Evolutionary conservation across 2,329 filamentous ascomycete genomes (phyloP).

Genomic region (Sporothrix mexicana): DNA sequence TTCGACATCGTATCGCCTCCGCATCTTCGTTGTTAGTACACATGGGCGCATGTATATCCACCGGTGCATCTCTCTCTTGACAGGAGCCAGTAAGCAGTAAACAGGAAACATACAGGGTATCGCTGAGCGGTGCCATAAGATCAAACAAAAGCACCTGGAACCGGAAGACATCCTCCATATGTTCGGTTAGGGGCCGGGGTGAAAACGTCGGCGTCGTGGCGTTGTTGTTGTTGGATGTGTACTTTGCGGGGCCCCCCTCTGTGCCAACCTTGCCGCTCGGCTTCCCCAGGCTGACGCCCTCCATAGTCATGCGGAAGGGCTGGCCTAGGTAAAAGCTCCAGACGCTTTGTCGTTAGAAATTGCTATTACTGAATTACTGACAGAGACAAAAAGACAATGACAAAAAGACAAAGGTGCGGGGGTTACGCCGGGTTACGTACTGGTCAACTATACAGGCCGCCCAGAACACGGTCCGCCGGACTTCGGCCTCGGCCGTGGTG

Average conservation of each 20-base stretch:
- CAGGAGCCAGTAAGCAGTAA: no score
- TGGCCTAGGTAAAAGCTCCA: slow-evolving; percentile 30
- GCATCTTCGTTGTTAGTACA: neutral
- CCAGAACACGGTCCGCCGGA: slow-evolving; percentile 51
- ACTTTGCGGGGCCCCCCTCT: neutral
- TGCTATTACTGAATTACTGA: no score
- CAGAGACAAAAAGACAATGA: neutral
- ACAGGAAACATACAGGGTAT: neutral
- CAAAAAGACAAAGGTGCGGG: neutral
- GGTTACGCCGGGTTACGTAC: neutral
- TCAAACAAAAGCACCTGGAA: slow-evolving; percentile 17
- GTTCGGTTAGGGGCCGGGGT: neutral
- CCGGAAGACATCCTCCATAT: neutral
- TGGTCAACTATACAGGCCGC: slow-evolving; percentile 50
- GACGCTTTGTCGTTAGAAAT: slow-evolving; percentile 4
- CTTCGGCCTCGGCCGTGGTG: slow-evolving; percentile 47
- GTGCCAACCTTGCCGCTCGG: neutral
- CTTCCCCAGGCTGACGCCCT: slow-evolving; percentile 16
- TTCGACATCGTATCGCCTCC: neutral
- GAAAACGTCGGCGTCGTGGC: neutral
- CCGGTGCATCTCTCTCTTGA: neutral
- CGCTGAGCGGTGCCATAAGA: slow-evolving; percentile 3
- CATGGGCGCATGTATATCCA: neutral
- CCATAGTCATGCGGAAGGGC: slow-evolving; percentile 23
- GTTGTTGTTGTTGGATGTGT: neutral